Evolutionary conservation across 2,329 filamentous ascomycete species (phyloP), one percentile per base, ranked within the genome.

Genomic region (Arthrobotrys entomopaga): DNA sequence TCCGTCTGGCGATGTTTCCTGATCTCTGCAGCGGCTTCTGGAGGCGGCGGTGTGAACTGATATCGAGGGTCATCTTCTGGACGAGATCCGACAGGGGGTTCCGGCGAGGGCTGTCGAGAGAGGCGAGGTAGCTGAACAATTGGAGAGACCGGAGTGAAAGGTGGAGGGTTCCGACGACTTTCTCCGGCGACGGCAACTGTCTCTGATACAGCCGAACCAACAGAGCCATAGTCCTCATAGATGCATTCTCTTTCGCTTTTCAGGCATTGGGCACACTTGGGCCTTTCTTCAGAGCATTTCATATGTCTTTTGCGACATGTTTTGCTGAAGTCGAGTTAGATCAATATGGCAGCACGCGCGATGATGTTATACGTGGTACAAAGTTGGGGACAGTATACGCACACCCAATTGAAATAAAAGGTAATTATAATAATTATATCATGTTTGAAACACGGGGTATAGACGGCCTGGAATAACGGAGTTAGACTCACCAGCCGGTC

Each of bases 251-350:
- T 81, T 52, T 81, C 79, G 46, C 81, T 82, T 76, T 84, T 84
- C 15, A 80, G 77, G 78, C 83, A 85, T 76, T 82, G 82, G 42
- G 81, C 81, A 76, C 83, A 84, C 34, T 80, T 78, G 13, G 83
- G 83, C 74, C 81, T 82, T 40, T 79, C 80, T 79, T 85, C 84
- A 75, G 85, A 84, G 77, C 84, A 86, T 79, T 86, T 86, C 77
- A 85, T 84, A 72, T 85, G 82, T 65, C 84, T 80, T 69, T 81
- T 81, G 56, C 83, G 82, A 77, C 83, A 85, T 13, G 82, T 83
- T 50, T 83, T 78, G 75, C 82, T 83, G 75, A 64, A 24, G 46
- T 10, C 29, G 20, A 49, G 20, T 19, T 29, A 20, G 13, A 15
- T 11, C 16, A 48, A n/a, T n/a, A n/a, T 43, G 15, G 64, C 54